Conservation (phyloP, 495 filamentous ascomycete genomes). For the Thermochaetoides thermophila region DNA sequence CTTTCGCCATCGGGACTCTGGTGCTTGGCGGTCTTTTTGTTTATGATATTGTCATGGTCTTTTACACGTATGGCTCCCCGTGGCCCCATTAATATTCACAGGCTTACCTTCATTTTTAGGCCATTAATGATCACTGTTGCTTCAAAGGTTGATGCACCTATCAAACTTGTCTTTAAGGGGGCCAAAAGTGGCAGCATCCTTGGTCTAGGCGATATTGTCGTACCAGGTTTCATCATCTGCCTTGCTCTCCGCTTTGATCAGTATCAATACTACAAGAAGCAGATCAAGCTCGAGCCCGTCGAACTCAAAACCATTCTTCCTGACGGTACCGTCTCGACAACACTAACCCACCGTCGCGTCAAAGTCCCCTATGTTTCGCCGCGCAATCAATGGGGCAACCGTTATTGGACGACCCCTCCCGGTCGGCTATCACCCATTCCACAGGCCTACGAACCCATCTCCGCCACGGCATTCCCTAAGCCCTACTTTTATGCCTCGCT, state of each 20-base stretch:
- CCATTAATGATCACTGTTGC: conserved; percentile 95
- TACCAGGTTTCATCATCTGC: conserved; percentile 87
- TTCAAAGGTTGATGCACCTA: conserved; percentile 76
- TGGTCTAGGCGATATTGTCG: conserved; percentile 81
- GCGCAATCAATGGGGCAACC: conserved; percentile 64
- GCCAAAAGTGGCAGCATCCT: conserved; percentile 62
- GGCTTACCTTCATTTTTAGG: conserved; percentile 8
- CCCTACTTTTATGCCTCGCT: conserved; percentile 74
- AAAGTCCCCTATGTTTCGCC: conserved; percentile 43
- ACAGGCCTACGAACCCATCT: conserved; percentile 29
- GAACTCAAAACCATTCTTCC: conserved; percentile 18
- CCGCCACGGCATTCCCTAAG: conserved; percentile 53
- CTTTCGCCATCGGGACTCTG: conserved; percentile 65
- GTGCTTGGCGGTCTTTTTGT: conserved; percentile 71
- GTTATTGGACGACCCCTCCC: conserved; percentile 55
- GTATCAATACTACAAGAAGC: conserved; percentile 58
- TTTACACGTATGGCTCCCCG: conserved; percentile 55
- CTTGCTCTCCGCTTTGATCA: conserved; percentile 83
- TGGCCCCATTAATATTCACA: too few species aligned
- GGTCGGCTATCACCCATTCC: conserved; percentile 16
- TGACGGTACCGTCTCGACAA: conserved; percentile 18
- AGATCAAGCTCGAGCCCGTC: conserved; percentile 22
- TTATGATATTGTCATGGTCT: conserved; percentile 96
- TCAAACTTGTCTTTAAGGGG: conserved; percentile 79
- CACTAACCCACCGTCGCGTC: conserved; percentile 23